Percentiles rank a stretch among this genome's conserved stretches.
These are phyloP conservation scores for Pseudohyphozyma bogoriensis DNA, from an alignment of 768 basidiomycete species.

Conservation along the genomic window DNA sequence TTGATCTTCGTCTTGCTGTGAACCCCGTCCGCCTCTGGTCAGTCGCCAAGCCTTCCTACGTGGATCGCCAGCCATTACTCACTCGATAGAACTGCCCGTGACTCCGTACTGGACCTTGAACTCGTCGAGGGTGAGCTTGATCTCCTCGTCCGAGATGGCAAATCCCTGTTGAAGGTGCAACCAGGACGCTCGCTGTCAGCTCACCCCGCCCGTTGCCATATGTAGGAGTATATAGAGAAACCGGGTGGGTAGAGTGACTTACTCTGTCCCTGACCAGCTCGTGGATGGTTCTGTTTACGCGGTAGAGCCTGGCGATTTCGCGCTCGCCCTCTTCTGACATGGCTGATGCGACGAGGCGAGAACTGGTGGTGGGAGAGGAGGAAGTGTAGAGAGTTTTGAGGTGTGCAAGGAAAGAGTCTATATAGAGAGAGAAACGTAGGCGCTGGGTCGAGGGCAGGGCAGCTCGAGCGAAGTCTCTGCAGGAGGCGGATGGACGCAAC, in stretches of 20 bases:
- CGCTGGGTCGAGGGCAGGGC: too few species aligned
- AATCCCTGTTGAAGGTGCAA: constrained; percentile 59
- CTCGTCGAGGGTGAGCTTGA: constrained; percentile 68
- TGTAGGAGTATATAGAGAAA: background rate
- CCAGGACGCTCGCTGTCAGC: background rate
- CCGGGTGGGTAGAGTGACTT: constrained; percentile 25
- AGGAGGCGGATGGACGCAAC: too few species aligned
- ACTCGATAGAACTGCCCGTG: constrained; percentile 69
- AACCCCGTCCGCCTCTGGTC: background rate
- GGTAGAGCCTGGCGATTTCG: constrained; percentile 66
- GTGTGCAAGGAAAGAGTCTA: too few species aligned
- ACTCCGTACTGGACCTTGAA: constrained; percentile 65
- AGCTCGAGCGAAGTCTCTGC: too few species aligned
- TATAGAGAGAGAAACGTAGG: too few species aligned
- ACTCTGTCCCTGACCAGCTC: constrained; percentile 94
- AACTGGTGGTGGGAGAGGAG: too few species aligned
- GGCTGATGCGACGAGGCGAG: too few species aligned
- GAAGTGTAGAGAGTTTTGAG: too few species aligned
- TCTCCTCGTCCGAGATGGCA: constrained; percentile 86
- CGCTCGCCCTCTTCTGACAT: constrained; percentile 28
- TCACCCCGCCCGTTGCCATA: background rate
- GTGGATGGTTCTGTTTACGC: constrained; percentile 90
- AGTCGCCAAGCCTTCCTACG: background rate
- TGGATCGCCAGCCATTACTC: constrained; percentile 39
- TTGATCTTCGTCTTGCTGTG: constrained; percentile 74